Percentiles rank a stretch among this genome's conserved stretches.
These are phyloP conservation scores for Saccharomycopsis crataegensis DNA, from an alignment of 1,139 yeast species.

Conservation along the genomic window DNA sequence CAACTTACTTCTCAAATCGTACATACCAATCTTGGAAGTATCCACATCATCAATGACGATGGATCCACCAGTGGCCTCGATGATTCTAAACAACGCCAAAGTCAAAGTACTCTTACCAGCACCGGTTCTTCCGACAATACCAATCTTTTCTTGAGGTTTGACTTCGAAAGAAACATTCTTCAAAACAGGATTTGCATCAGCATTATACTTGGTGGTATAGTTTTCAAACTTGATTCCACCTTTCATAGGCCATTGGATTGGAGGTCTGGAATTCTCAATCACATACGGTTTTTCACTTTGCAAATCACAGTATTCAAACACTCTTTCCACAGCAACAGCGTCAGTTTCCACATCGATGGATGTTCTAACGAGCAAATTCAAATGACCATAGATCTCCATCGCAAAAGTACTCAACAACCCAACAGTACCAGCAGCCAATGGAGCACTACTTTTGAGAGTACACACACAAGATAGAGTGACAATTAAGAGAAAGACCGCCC, in stretches of 20 bases:
- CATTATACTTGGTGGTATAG: slow-evolving; percentile 80
- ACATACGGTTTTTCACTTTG: slow-evolving; percentile 47
- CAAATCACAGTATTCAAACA: slow-evolving; percentile 62
- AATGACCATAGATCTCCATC: slow-evolving; percentile 50
- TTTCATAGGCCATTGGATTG: slow-evolving; percentile 63
- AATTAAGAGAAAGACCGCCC: slow-evolving; percentile 53
- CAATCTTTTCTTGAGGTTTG: slow-evolving; percentile 77
- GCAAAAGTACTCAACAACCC: slow-evolving; percentile 74
- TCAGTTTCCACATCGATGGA: slow-evolving; percentile 71
- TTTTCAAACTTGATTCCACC: slow-evolving; percentile 69
- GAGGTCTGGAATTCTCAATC: slow-evolving; percentile 32
- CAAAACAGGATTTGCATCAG: slow-evolving; percentile 75
- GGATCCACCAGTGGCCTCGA: slow-evolving; percentile 70
- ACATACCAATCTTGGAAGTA: slow-evolving; percentile 67
- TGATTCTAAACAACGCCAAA: slow-evolving; percentile 79
- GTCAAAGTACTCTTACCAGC: slow-evolving; percentile 95
- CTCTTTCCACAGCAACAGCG: slow-evolving; percentile 70
- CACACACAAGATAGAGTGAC: slow-evolving; percentile 53
- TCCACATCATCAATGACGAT: slow-evolving; percentile 68
- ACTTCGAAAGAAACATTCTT: slow-evolving; percentile 62
- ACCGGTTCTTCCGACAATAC: slow-evolving; percentile 95
- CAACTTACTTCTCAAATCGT: slow-evolving; percentile 74
- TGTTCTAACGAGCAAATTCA: slow-evolving; percentile 55
- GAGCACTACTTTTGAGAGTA: slow-evolving; percentile 40
- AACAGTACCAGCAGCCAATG: slow-evolving; percentile 57